Evolutionary conservation across 2,329 filamentous ascomycete species (phyloP), one percentile per base, ranked within the genome.

Genomic region (Neonectria neomacrospora): DNA sequence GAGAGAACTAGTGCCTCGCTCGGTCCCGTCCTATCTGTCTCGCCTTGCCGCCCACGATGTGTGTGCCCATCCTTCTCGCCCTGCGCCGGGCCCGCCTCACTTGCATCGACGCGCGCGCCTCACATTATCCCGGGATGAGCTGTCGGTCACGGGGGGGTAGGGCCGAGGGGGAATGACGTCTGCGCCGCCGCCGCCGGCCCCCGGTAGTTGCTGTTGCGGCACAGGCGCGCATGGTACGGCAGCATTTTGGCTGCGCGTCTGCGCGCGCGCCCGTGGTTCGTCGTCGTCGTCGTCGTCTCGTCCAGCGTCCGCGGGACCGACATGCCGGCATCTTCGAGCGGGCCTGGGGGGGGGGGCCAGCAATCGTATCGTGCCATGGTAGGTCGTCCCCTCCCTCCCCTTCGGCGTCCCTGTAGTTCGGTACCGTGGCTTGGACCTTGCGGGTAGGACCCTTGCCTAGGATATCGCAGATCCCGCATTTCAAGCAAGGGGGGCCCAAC

Each of bases 321-420:
- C 16, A 59, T 37, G 37, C 56, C 30, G 37, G 56, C 50, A 59
- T 42, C 56, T 41, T 41, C 55, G 10, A 37, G n/a, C 37, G 37
- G n/a, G 7, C 34, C 14, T 32, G 5, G 30, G 30, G 9, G n/a
- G n/a, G n/a, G 32, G 32, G 32, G 51, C 28, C 44, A 37, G 47
- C 16, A 58, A n/a, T 58, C 55, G 28, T 23, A 41, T 52, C 45
- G 23, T 18, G 22, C 16, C 20, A 34, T 30, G 4, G n/a, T n/a
- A n/a, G n/a, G n/a, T n/a, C n/a, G 50, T 39, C 52, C 22, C 34
- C 32, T 12, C 30, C 5, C 30, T 12, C 12, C n/a, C n/a, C 54
- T 52, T 52, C 54, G 52, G 52, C 42, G 65, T 67, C 64, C 66
- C 66, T 67, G 61, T 57, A 62, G 68, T 63, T 61, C 63, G 63